Conservation (phyloP, 2,329 filamentous ascomycete genomes). For the Fusarium decemcellulare region DNA sequence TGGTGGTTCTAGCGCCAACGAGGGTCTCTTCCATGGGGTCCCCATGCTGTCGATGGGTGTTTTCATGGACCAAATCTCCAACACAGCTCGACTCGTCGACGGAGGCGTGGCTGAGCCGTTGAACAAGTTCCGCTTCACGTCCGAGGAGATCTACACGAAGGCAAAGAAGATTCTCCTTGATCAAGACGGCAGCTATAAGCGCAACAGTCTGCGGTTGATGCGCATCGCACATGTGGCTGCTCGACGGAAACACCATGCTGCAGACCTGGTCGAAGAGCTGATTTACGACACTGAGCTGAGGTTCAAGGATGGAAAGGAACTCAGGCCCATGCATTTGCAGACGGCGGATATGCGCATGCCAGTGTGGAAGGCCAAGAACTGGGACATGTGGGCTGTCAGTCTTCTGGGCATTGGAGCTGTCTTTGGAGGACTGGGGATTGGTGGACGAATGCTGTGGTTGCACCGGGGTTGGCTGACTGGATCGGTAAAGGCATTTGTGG, state of each 20-base stretch:
- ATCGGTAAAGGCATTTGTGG: no score
- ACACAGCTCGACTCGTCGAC: conserved; percentile 51
- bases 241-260: conserved; percentile 54
- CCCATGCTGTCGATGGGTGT: conserved; percentile 54
- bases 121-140: no score
- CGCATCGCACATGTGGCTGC: conserved; percentile 55
- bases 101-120: no score
- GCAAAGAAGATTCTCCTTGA: conserved; percentile 46
- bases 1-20: conserved; percentile 58
- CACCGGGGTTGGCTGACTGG: no score
- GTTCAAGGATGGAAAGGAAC: conserved; percentile 29
- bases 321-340: conserved; percentile 58
- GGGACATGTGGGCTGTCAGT: conserved; percentile 52
- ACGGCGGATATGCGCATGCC: conserved; percentile 60
- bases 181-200: conserved; percentile 45
- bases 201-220: conserved; percentile 54
- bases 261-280: conserved; percentile 59
- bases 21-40: conserved; percentile 56
- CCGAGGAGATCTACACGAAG: no score
- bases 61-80: conserved; percentile 60
- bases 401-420: conserved; percentile 26
- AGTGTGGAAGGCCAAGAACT: conserved; percentile 54
- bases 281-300: conserved; percentile 53
- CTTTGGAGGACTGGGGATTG: conserved; percentile 25
- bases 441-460: conserved; percentile 9